Base-by-base conservation (phyloP, 1,284 basidiomycete genomes). In the Ustilago esculenta region DNA sequence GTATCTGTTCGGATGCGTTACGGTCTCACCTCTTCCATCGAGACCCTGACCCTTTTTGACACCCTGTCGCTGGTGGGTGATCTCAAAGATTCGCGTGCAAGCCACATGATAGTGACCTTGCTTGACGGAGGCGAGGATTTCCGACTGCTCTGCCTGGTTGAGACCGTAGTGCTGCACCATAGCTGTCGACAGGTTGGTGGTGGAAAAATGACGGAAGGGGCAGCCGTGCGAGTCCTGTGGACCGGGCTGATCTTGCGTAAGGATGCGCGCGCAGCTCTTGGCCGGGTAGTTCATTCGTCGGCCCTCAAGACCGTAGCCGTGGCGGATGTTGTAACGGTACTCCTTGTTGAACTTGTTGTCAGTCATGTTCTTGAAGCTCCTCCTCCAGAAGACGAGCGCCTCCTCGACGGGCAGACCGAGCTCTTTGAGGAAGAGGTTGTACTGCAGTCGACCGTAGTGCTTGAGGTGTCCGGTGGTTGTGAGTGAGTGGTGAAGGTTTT, bases 331-430 rank as follows among this genome's bases (percentile, higher is more conserved):
- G 84, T 99, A 99, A 75, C 89, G 90, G 85, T 98, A 91, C 80
- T 97, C 92, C 82, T 98, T 99, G 85, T 94, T 94, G 85, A 98
- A 99, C 83, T 94, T 91, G 84, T 98, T 94, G 71, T 98, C 94
- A 20, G 89, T 89, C 43, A 86, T 84, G 40, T 83, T 85, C 25
- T 83, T 82, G 82, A 96, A 98, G 29, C 90, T 90, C 74, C 90
- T 90, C 51, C 92, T 86, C 96, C 96, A 99, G 84, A 98, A 98
- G 7, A 88, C 84, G 48, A 98, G 84, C 2, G 96, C 94, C 83
- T 99, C 95, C 25, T 99, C 95, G 46, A 99, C 88, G 0, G 94
- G 91, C 45, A 99, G 83, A 2, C 95, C 95, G 50, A 98, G 86
- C 37, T 77, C 75, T 43, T 99, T 99, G 74, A 99, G 85, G 85